These are phyloP conservation scores for Taiozyma onychis DNA, from an alignment of 1,139 yeast genomes.

Conservation along the genomic window DNA sequence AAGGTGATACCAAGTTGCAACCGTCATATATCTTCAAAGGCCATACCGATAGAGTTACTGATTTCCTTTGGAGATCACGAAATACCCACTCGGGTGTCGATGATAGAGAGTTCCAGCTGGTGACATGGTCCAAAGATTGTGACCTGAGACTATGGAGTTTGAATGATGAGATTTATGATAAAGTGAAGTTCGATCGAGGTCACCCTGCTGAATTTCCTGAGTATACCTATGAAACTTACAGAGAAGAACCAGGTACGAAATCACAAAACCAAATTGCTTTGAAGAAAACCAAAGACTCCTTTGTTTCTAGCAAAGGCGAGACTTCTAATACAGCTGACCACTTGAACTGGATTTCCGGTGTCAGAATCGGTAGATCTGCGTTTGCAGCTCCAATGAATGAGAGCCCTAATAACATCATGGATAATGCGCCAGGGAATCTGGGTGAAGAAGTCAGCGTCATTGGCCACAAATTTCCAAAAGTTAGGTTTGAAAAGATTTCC, in stretches of 20 bases:
- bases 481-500: constrained; percentile 79
- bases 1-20: constrained; percentile 37
- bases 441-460: constrained; percentile 91
- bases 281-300: constrained; percentile 29
- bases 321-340: constrained; percentile 48
- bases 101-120: constrained; percentile 81
- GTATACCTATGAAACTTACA: constrained; percentile 42
- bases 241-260: constrained; percentile 39
- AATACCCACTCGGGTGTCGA: constrained; percentile 40
- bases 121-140: constrained; percentile 91
- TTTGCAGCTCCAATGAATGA: constrained; percentile 28
- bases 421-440: constrained; percentile 57
- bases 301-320: constrained; percentile 30
- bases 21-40: constrained; percentile 69
- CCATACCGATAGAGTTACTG: constrained; percentile 79
- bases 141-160: constrained; percentile 83
- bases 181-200: constrained; percentile 47
- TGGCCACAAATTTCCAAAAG: constrained; percentile 86
- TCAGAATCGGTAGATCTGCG: constrained; percentile 59
- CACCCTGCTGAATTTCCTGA: constrained; percentile 32
- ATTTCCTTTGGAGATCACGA: constrained; percentile 79
- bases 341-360: constrained; percentile 91
- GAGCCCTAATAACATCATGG: constrained; percentile 29
- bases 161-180: constrained; percentile 50
- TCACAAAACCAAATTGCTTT: constrained; percentile 15